Evolutionary conservation across 805 yeast species (phyloP), one percentile per base, ranked within the genome.

Genomic region (Metschnikowia rubicola): DNA sequence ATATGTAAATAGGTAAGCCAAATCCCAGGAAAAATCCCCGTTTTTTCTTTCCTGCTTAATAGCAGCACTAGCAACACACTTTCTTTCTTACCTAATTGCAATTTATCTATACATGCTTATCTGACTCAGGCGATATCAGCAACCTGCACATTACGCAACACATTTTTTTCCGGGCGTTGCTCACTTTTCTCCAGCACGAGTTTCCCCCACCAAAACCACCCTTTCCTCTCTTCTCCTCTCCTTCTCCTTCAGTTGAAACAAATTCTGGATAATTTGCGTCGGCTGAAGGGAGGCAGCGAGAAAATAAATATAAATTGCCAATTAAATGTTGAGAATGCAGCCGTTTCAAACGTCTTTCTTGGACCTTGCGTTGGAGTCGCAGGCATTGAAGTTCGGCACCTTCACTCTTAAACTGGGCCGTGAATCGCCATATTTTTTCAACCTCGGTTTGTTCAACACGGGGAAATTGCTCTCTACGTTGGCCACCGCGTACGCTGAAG

Each of bases 361-460:
- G 47, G 87, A 89, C 61, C 78, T 83, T 54, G 96, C 99, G 21
- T 73, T 91, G 55, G 88, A 84, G 57, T 79, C 86, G 46, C 73
- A 84, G 56, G 96, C 97, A 12, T 77, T 92, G 58, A 81, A 84
- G 62, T 94, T 92, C 64, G 98, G 98, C 43, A 67, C 77, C 42
- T 92, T 88, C 78, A 89, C 96, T 11, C 78, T 92, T 65, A 92
- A 92, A 67, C 85, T 95, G 2, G 98, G 98, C 21, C 81, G 99
- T 59, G 70, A 73, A 48, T 91, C 97, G n/a, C 99, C 99, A 42
- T 92, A 94, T 68, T 92, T 94, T 52, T 80, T 78, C 48, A 94
- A 78, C 60, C 88, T 85, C 38, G 97, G 89, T 68, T 76, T 84
- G 47, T 89, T 92, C 79, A 79, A 79, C 68, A 81, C 89, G 8